These are phyloP conservation scores for Aspergillus coremiiformis DNA, from an alignment of 495 filamentous ascomycete species.

Conservation along the genomic window DNA sequence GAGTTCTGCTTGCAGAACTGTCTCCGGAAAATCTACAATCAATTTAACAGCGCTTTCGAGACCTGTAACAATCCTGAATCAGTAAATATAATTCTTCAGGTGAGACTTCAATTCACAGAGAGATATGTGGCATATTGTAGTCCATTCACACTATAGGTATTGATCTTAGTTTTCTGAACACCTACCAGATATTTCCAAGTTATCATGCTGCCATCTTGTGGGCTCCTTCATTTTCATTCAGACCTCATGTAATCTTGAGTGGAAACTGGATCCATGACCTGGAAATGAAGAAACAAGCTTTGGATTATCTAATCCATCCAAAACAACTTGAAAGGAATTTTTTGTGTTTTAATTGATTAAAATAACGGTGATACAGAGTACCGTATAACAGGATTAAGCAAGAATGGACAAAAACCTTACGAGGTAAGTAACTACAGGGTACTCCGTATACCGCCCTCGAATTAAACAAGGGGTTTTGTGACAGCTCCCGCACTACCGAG, in stretches of 20 bases:
- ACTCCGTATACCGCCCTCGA: too few relatives aligned
- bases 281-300: neutral
- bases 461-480: too few relatives aligned
- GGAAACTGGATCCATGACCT: constrained; percentile 16
- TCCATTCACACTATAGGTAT: neutral
- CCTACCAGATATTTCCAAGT: constrained; percentile 9
- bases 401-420: too few relatives aligned
- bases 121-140: neutral
- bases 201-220: neutral
- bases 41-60: constrained; percentile 14
- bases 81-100: neutral
- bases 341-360: neutral
- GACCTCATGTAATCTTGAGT: neutral
- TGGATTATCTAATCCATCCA: neutral
- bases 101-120: neutral
- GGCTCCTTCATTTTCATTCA: constrained; percentile 4
- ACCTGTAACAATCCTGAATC: constrained; percentile 11
- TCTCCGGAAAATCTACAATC: constrained; percentile 25
- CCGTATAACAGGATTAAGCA: too few relatives aligned
- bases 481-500: too few relatives aligned
- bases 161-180: neutral
- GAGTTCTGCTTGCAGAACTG: constrained; percentile 29
- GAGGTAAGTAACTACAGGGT: too few relatives aligned
- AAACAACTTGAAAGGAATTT: neutral
- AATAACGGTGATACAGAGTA: too few relatives aligned